Evolutionary conservation across 1,284 basidiomycete species (phyloP).

Genomic region (Xerocomus minutiporus): DNA sequence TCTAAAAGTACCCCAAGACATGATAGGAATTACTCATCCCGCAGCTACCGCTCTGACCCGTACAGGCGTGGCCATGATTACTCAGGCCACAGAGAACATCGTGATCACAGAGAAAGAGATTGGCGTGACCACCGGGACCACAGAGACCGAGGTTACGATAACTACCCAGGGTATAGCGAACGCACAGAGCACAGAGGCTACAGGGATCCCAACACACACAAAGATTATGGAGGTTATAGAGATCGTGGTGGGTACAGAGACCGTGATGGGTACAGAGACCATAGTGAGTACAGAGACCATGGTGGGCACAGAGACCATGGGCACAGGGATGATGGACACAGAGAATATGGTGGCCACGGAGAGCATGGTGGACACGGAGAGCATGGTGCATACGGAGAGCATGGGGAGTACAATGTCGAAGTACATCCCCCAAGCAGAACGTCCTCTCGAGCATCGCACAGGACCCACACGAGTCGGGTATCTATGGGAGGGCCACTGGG

Average conservation of each 20-base stretch:
- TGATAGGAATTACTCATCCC: slow-evolving; percentile 27
- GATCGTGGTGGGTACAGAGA: slow-evolving; percentile 3
- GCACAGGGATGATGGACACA: not conserved
- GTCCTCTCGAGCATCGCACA: slow-evolving; percentile 30
- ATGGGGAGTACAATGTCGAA: slow-evolving; percentile 24
- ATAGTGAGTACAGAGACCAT: not conserved
- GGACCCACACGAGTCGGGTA: slow-evolving; percentile 23
- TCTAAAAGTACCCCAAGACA: slow-evolving; percentile 15
- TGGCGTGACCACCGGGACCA: slow-evolving; percentile 23
- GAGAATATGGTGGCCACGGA: not conserved
- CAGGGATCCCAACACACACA: slow-evolving; percentile 15
- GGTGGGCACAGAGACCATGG: not conserved
- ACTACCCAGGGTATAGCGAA: slow-evolving; percentile 18
- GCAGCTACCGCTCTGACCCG: slow-evolving; percentile 23
- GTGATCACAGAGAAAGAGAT: slow-evolving; percentile 19
- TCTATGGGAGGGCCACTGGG: slow-evolving; percentile 12
- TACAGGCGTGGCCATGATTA: slow-evolving; percentile 23
- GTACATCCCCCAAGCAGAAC: slow-evolving; percentile 19
- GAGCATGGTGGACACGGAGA: slow-evolving; percentile 9
- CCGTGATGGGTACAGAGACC: not conserved
- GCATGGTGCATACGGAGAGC: slow-evolving; percentile 18
- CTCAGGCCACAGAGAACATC: slow-evolving; percentile 22
- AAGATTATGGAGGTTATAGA: slow-evolving; percentile 12
- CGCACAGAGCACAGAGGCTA: slow-evolving; percentile 17
- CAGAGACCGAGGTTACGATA: slow-evolving; percentile 19